phyloP scores from a whole-genome alignment of 2,329 filamentous ascomycete species.

The Phoma herbarum region DNA sequence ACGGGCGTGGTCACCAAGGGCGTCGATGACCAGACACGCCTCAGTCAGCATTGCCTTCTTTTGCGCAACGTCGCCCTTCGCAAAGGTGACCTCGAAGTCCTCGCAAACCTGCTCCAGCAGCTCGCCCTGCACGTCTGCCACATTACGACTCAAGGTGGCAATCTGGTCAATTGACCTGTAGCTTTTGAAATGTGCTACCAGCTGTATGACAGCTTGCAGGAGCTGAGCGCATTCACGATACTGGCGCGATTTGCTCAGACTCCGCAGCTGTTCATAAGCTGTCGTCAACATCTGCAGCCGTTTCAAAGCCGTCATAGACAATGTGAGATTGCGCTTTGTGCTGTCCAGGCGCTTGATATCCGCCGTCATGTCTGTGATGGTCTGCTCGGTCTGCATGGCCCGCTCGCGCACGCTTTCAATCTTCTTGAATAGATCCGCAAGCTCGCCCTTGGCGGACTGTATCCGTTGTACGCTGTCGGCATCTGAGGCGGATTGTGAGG shows the following conservation, averaged over 20 bases:
- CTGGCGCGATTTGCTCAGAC: conserved; percentile 82
- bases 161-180: conserved; percentile 99
- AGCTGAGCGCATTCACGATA: conserved; percentile 95
- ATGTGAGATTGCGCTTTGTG: conserved; percentile 94
- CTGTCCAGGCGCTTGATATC: conserved; percentile 97
- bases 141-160: conserved; percentile 88
- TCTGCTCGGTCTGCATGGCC: conserved; percentile 89
- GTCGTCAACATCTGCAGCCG: conserved; percentile 98
- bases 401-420: conserved; percentile 92
- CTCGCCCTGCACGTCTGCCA: conserved; percentile 91
- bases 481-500: conserved; percentile 82
- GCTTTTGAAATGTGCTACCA: conserved; percentile 98
- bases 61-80: conserved; percentile 80
- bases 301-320: conserved; percentile 98
- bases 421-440: conserved; percentile 89
- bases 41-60: conserved; percentile 79
- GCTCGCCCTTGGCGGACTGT: conserved; percentile 87
- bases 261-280: conserved; percentile 94
- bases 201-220: conserved; percentile 92
- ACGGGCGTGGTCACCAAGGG: conserved; percentile 86
- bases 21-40: conserved; percentile 93
- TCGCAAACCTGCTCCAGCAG: conserved; percentile 97
- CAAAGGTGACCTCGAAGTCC: conserved; percentile 95
- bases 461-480: conserved; percentile 90
- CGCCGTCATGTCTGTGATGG: conserved; percentile 98